Base-by-base conservation (phyloP, 2,329 filamentous ascomycete species). In the Trematosphaeria pertusa region DNA sequence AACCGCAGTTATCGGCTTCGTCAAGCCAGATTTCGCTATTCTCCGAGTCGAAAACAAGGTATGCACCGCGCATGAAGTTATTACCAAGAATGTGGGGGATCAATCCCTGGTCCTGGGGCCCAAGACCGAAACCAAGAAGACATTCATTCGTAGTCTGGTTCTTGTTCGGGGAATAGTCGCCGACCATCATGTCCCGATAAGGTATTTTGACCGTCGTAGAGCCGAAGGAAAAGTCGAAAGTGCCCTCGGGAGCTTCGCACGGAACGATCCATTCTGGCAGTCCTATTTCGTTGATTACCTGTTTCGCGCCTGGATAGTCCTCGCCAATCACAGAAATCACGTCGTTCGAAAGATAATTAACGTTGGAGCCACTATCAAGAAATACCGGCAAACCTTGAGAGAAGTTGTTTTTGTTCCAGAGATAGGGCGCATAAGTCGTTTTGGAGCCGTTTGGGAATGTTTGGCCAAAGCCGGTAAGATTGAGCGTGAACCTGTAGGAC, bases 41-140 rank as follows among this genome's bases (percentile, higher is more conserved):
- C 5, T 43, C 38, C 2, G 21, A 14, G 14, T 50, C 31, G 17
- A 46, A 50, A n/a, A 50, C 48, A 14, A 43, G 18, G 38, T 50
- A 50, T 9, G 48, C 37, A 5, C 21, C 33, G 10, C 33, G 32
- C 30, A 43, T 22, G 33, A 46, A 46, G 2, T 22, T 17, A 21
- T 14, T 33, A 2, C 22, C 41, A 10, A 37, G 33, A 10, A 44
- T 28, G 15, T 31, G 21, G 9, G 41, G 41, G 5, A 37, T 15
- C 6, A 15, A 10, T 7, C 17, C 19, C 10, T 19, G n/a, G 21
- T 37, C 24, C 4, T 21, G 10, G 9, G 41, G 33, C 9, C 33
- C 26, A 14, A 22, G 15, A 3, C 9, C 20, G 17, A 37, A 37
- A 3, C 22, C 33, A 19, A 44, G 22, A 9, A 22, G n/a, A 20